Evolutionary conservation across 805 yeast species (phyloP), one percentile per base, ranked within the genome.

Genomic region (Alloascoidea hylecoeti): DNA sequence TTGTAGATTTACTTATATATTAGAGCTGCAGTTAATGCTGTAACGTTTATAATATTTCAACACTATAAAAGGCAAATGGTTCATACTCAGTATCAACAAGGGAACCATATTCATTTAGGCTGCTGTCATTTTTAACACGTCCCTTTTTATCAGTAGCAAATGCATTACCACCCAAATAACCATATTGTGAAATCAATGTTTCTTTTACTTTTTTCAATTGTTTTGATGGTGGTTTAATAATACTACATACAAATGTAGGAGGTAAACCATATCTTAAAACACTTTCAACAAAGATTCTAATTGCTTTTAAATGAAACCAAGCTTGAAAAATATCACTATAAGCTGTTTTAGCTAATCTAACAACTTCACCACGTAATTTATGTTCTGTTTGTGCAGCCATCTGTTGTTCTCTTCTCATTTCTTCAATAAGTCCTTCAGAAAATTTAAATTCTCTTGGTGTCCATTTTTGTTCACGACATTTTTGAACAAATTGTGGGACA

Each of bases 251-350:
- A 57, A 89, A 92, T 49, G 79, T 80, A 18, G 97, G 96, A 27
- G 98, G 99, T 46, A 92, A 70, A 1, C 99, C 99, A 57, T 92
- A 92, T 60, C 99, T 78, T 56, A 92, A 69, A 13, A 92, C 95
- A 37, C 86, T 72, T 62, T 92, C 99, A 30, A 89, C 95, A 58
- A 81, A 92, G 15, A 83, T 70, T 48, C 96, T 76, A 39, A 92
- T 68, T 3, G 83, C 75, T 60, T 86, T 86, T 48, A 92, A 72
- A 58, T 92, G 98, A 52, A 83, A 68, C 96, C 96, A 86, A 46
- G 80, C 75, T 47, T 83, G 68, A 44, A 82, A 66, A 38, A 88
- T 75, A 51, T 92, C 97, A 16, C 81, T 68, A 56, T 80, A 92
- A n/a, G 97, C 94, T 16, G 95, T 78, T 49, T 76, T 76, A 1